phyloP scores from a whole-genome alignment of 108 stramenopile genomes.

The Cyclotella sp. region DNA sequence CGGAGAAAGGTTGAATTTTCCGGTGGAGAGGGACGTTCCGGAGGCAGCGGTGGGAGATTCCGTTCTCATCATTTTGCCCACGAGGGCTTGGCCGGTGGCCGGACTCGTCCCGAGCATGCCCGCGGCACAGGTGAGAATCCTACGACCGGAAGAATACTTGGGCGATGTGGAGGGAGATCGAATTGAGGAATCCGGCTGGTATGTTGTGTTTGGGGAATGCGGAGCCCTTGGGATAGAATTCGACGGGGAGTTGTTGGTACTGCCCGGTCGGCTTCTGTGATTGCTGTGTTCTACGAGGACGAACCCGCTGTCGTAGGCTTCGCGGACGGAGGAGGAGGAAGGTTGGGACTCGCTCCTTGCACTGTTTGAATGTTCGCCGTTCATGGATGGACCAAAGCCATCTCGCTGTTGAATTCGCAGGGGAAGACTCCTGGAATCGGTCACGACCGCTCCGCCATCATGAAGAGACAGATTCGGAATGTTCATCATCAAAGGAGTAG shows the following conservation, averaged over 20 bases:
- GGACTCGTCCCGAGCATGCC: conserved; percentile 91
- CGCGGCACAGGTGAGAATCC: conserved; percentile 51
- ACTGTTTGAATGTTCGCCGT: not conserved
- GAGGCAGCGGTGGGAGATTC: too few species aligned
- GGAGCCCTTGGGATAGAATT: conserved; percentile 13
- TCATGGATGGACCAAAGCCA: not conserved
- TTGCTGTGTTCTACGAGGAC: conserved; percentile 82
- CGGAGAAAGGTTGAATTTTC: conserved; percentile 34
- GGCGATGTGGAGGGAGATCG: conserved; percentile 32
- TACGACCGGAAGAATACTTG: conserved; percentile 31
- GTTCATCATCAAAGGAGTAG: conserved; percentile 9
- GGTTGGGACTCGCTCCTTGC: conserved; percentile 17
- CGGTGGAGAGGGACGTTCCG: conserved; percentile 27
- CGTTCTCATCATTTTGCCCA: conserved; percentile 59
- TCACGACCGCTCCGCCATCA: conserved; percentile 1
- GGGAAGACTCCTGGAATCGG: not conserved
- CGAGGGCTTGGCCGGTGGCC: conserved; percentile 83
- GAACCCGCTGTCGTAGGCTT: conserved; percentile 67
- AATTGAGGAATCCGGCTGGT: too few species aligned
- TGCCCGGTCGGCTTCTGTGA: conserved; percentile 36
- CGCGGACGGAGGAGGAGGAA: conserved; percentile 35
- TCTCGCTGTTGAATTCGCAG: not conserved
- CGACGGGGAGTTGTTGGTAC: conserved; percentile 33
- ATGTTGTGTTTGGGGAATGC: not conserved
- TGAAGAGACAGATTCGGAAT: conserved; percentile 40